Evolutionary conservation across 148 eudicot species (phyloP).

Genomic region (Drosera capensis): DNA sequence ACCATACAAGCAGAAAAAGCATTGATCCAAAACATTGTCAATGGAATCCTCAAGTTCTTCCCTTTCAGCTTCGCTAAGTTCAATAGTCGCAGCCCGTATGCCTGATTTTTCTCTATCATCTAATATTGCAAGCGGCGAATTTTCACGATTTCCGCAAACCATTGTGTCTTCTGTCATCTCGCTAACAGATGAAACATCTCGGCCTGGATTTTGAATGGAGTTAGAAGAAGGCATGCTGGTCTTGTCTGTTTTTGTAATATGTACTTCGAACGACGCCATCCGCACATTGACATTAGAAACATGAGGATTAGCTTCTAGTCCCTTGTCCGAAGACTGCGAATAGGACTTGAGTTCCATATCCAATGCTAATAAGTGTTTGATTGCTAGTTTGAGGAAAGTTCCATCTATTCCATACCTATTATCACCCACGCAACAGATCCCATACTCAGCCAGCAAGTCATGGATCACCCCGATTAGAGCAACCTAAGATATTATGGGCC

Average conservation of each 20-base stretch:
- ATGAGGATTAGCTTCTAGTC: conserved; percentile 24
- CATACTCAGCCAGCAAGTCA: conserved; percentile 92
- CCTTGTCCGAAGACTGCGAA: conserved; percentile 28
- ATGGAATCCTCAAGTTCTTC: conserved; percentile 87
- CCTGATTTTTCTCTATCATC: conserved; percentile 20
- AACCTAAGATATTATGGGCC: conserved; percentile 31
- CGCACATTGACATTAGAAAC: conserved; percentile 14
- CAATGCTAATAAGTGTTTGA: conserved; percentile 75
- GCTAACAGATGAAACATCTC: conserved; percentile 16
- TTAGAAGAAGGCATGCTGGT: conserved; percentile 8
- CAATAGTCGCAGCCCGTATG: conserved; percentile 17
- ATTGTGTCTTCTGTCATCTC: conserved; percentile 12
- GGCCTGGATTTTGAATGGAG: conserved; percentile 13
- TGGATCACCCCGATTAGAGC: conserved; percentile 73
- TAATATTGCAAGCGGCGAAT: no score
- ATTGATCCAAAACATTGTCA: conserved; percentile 90
- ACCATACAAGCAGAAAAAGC: conserved; percentile 90
- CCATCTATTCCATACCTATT: conserved; percentile 84
- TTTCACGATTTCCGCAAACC: no score
- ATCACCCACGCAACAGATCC: conserved; percentile 71
- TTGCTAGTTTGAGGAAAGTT: conserved; percentile 86
- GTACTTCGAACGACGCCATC: conserved; percentile 20
- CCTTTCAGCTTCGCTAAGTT: conserved; percentile 64
- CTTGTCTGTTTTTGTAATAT: conserved; percentile 9
- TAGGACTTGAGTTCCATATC: conserved; percentile 78